Evolutionary conservation across 768 basidiomycete genomes (phyloP), one percentile per base, ranked within the genome.

Genomic region (Vararia minispora): DNA sequence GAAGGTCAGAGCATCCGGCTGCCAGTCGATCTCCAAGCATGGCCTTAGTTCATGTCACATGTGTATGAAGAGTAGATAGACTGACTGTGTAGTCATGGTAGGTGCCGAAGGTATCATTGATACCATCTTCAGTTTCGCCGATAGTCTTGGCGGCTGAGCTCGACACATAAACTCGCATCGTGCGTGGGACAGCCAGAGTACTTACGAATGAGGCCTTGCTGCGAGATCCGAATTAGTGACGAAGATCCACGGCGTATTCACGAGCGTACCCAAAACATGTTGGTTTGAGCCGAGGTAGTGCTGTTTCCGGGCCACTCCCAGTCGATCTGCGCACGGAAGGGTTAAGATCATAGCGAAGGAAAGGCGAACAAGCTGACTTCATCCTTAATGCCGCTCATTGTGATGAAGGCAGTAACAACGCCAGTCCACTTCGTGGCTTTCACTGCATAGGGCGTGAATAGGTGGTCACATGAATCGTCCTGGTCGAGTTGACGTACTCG

Each of bases 211-310:
- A 65, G 38, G 21, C 79, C 79, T 53, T 82, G 73, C 81, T n/a
- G n/a, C n/a, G n/a, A n/a, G n/a, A n/a, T n/a, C n/a, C n/a, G n/a
- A n/a, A n/a, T n/a, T n/a, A n/a, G n/a, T n/a, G n/a, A n/a, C n/a
- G n/a, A n/a, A n/a, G n/a, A n/a, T n/a, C n/a, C n/a, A n/a, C n/a
- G n/a, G n/a, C n/a, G n/a, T n/a, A n/a, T n/a, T n/a, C n/a, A n/a
- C n/a, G n/a, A n/a, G n/a, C n/a, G n/a, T n/a, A n/a, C n/a, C n/a
- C 81, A 87, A 62, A 84, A 87, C 49, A 63, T 80, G 53, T 90
- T 90, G 27, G 74, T 78, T 59, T 92, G 88, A 7, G 66, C 87
- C 39, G 76, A 52, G 2, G 71, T 72, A 2, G 74, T 78, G 14
- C 58, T 51, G 32, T 62, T 62, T 5, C 83, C 82, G 39, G 83